Conservation (phyloP, 345 rosid species). For the Eucalyptus curtisii region DNA sequence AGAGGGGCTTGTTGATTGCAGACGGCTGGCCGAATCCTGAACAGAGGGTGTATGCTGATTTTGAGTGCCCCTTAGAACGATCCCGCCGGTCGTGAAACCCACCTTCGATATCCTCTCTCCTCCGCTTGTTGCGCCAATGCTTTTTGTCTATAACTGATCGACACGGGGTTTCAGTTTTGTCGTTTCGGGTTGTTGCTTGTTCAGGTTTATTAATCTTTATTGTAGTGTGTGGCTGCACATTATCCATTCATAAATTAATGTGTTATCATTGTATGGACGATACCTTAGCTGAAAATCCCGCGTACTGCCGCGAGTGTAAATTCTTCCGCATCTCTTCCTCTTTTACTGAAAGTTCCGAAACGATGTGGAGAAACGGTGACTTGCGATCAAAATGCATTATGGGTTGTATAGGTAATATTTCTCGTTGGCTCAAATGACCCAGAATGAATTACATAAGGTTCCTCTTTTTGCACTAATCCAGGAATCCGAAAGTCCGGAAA, state of each 20-base stretch:
- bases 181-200: slow-evolving; percentile 3
- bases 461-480: background rate
- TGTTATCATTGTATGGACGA: background rate
- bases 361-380: background rate
- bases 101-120: background rate
- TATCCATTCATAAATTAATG: background rate
- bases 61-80: background rate
- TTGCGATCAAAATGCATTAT: background rate
- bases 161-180: slow-evolving; percentile 34
- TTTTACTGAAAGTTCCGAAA: background rate
- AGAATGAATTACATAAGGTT: background rate
- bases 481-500: background rate
- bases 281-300: background rate
- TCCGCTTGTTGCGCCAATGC: slow-evolving; percentile 4
- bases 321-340: background rate
- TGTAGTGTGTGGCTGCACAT: background rate
- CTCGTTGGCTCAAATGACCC: background rate
- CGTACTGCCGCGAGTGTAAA: background rate
- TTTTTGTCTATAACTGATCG: slow-evolving; percentile 15
- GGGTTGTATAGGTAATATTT: background rate
- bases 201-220: slow-evolving; percentile 1
- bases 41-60: background rate
- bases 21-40: background rate
- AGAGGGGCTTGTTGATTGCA: background rate
- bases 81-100: background rate